These are phyloP conservation scores for Lentinula edodes DNA, from an alignment of 768 basidiomycete species.

Conservation along the genomic window DNA sequence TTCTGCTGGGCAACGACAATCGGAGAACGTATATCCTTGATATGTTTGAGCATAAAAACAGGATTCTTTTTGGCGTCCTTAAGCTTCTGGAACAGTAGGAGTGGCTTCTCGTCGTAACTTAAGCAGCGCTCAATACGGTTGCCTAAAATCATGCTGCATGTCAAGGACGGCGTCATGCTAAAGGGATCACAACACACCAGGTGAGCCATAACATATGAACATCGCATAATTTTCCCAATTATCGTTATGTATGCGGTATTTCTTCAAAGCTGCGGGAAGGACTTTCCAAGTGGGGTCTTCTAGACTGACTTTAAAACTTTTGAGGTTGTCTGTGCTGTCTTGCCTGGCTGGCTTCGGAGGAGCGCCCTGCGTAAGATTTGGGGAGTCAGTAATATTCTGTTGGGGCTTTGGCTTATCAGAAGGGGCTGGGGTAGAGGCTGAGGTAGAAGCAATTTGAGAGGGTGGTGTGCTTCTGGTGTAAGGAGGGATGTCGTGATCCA, in stretches of 20 bases:
- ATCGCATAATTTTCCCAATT: constrained; percentile 99
- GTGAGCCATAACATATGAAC: constrained; percentile 96
- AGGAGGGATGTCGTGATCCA: constrained; percentile 59
- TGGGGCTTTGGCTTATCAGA: constrained; percentile 28
- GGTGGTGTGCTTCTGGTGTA: constrained; percentile 26
- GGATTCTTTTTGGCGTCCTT: constrained; percentile 98
- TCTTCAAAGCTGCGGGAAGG: constrained; percentile 94
- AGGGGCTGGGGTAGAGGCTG: constrained; percentile 15
- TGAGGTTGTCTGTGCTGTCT: constrained; percentile 70
- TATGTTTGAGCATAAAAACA: constrained; percentile 97
- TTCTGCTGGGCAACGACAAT: constrained; percentile 97
- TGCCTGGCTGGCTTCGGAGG: constrained; percentile 47
- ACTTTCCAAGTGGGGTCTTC: constrained; percentile 99
- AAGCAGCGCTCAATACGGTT: constrained; percentile 89
- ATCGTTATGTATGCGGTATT: constrained; percentile 97
- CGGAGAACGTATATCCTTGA: constrained; percentile 94
- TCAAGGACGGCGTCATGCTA: background rate
- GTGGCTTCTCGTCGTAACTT: constrained; percentile 95
- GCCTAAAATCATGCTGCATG: constrained; percentile 29
- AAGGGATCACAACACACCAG: constrained; percentile 50
- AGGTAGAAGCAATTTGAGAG: constrained; percentile 11
- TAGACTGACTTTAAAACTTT: constrained; percentile 95
- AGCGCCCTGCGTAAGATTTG: constrained; percentile 20
- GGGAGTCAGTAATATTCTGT: constrained; percentile 26
- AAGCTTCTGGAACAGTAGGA: constrained; percentile 93